A percentile compares a stretch with the other conserved stretches of the same genome.
Evolutionary conservation across 106 monocot species (phyloP).

Genomic region (Triglochin maritima): DNA sequence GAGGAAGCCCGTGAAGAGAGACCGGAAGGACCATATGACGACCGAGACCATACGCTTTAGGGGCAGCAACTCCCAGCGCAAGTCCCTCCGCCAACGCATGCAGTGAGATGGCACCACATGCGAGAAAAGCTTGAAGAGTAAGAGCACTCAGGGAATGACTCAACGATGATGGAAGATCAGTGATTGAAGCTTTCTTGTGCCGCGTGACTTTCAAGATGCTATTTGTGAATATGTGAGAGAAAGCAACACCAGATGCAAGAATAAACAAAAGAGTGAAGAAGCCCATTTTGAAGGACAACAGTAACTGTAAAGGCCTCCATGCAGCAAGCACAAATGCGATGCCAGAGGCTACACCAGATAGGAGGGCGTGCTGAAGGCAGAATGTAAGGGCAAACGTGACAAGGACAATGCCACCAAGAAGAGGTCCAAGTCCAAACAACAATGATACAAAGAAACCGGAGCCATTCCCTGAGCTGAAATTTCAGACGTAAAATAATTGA

Average conservation of each 20-base stretch:
- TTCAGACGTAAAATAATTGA: neutral
- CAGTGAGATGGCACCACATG: constrained; percentile 62
- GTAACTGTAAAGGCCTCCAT: constrained; percentile 84
- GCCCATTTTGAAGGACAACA: constrained; percentile 57
- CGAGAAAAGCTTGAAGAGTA: constrained; percentile 81
- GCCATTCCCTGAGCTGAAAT: constrained; percentile 64
- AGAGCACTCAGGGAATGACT: constrained; percentile 45
- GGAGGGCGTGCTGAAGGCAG: constrained; percentile 50
- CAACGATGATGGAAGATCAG: constrained; percentile 30
- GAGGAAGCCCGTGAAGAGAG: constrained; percentile 92
- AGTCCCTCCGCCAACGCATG: constrained; percentile 90
- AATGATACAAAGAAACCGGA: constrained; percentile 80
- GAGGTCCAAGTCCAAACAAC: constrained; percentile 84
- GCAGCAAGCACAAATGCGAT: constrained; percentile 64
- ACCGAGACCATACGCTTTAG: constrained; percentile 81
- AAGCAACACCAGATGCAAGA: constrained; percentile 37
- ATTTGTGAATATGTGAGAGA: constrained; percentile 34
- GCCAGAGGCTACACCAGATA: constrained; percentile 76
- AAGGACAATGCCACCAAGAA: constrained; percentile 70
- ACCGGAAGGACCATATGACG: constrained; percentile 92
- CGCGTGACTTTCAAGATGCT: constrained; percentile 33
- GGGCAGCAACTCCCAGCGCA: constrained; percentile 85
- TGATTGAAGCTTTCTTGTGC: constrained; percentile 49
- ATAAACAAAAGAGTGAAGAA: constrained; percentile 39
- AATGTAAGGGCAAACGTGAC: constrained; percentile 48